A percentile compares a stretch with the other conserved stretches of the same genome.
These are phyloP conservation scores for Stenogyne calaminthoides DNA, from an alignment of 305 asterid species.

Conservation along the genomic window DNA sequence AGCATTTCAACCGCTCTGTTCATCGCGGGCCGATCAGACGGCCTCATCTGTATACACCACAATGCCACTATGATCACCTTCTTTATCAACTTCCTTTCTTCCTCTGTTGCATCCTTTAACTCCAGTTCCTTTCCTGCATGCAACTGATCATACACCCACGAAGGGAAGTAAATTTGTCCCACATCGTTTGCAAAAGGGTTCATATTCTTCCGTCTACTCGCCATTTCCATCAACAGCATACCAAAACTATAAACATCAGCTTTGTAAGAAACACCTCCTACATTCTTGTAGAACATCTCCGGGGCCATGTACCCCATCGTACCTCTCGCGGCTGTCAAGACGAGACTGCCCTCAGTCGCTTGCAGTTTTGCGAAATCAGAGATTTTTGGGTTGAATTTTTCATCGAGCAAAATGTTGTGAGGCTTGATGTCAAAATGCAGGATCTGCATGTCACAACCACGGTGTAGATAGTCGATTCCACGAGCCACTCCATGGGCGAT, in stretches of 20 bases:
- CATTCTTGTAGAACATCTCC: conserved; percentile 45
- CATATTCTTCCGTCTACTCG: no score
- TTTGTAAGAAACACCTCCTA: conserved; percentile 44
- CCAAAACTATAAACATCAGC: conserved; percentile 50
- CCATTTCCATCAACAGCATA: conserved; percentile 40
- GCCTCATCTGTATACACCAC: no score
- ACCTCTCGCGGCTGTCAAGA: conserved; percentile 43
- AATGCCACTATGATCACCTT: no score
- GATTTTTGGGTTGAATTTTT: conserved; percentile 40
- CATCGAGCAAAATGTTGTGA: conserved; percentile 42
- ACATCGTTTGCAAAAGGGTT: no score
- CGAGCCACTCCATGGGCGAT: conserved; percentile 45
- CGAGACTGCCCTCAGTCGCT: conserved; percentile 18
- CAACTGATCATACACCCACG: no score
- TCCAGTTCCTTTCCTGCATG: no score
- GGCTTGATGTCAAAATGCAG: conserved; percentile 51
- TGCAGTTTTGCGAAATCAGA: conserved; percentile 46
- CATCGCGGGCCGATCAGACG: no score
- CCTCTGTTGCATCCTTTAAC: no score
- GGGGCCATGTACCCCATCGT: conserved; percentile 53
- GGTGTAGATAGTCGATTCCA: conserved; percentile 46
- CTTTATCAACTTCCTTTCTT: no score
- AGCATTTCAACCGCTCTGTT: no score
- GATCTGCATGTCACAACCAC: conserved; percentile 45
- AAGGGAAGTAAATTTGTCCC: no score